Conservation (phyloP, 1,284 basidiomycete genomes). For the Pseudozyma hubeiensis region DNA sequence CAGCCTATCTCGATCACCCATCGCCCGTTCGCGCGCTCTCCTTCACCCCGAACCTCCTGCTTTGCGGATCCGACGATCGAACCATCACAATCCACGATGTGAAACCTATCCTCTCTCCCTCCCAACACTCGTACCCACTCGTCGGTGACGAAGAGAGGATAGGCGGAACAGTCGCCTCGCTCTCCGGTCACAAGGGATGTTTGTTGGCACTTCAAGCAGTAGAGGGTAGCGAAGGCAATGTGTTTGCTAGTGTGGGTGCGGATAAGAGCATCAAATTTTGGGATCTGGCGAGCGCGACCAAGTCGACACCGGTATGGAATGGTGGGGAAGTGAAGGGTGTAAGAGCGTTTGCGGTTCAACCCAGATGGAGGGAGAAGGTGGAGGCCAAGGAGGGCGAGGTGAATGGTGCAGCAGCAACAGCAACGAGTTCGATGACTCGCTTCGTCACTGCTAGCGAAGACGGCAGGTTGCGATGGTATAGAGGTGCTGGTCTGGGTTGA, state of each 20-base stretch:
- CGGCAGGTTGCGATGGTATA: constrained; percentile 37
- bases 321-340: constrained; percentile 15
- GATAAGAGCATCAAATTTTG: constrained; percentile 50
- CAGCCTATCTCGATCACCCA: constrained; percentile 33
- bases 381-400: not conserved
- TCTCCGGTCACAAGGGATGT: constrained; percentile 41
- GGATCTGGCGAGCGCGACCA: constrained; percentile 32
- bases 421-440: constrained; percentile 17
- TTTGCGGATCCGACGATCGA: constrained; percentile 39
- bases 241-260: constrained; percentile 37
- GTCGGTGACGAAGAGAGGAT: constrained; percentile 1
- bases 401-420: not conserved
- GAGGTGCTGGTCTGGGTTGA: constrained; percentile 43
- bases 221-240: not conserved
- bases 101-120: constrained; percentile 10
- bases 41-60: constrained; percentile 25
- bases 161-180: constrained; percentile 25
- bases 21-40: constrained; percentile 32
- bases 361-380: not conserved
- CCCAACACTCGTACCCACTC: not conserved
- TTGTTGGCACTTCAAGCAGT: constrained; percentile 8
- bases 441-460: constrained; percentile 49
- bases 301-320: constrained; percentile 42
- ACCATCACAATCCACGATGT: constrained; percentile 43
- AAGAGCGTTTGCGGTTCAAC: constrained; percentile 28